Percentiles rank a stretch among this genome's conserved stretches.
Conservation (phyloP, 192 early-diverging fungal genomes). For the Backusella tarrabulga region DNA sequence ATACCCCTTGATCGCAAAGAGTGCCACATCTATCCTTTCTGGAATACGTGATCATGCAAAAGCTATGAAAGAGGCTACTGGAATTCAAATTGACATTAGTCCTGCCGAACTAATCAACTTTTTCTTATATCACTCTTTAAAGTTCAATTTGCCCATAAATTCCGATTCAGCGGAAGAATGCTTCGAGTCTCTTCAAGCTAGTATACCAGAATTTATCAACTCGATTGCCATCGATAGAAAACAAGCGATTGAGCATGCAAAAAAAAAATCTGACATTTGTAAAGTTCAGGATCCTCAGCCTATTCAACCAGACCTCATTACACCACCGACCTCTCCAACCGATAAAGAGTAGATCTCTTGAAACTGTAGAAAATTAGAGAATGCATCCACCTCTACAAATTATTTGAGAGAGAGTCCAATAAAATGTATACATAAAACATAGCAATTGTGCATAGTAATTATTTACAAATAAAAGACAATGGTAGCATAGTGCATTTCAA, state of each 20-base stretch:
- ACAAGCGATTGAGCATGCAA: slow-evolving; percentile 7
- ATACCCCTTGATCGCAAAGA: not conserved
- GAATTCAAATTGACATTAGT: slow-evolving; percentile 11
- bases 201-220: slow-evolving; percentile 8
- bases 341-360: not conserved
- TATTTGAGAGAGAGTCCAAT: not conserved
- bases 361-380: not conserved
- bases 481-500: too few species aligned
- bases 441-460: not conserved
- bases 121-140: slow-evolving; percentile 3
- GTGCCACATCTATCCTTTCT: not conserved
- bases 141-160: not conserved
- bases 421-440: not conserved
- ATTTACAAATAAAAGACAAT: not conserved
- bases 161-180: not conserved
- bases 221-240: not conserved
- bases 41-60: not conserved
- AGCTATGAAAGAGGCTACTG: not conserved
- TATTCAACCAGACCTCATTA: not conserved
- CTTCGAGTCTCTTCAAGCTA: not conserved
- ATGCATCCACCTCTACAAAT: not conserved
- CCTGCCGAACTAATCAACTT: slow-evolving; percentile 9
- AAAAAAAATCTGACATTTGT: not conserved
- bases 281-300: not conserved
- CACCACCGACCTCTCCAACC: not conserved